Evolutionary conservation across 148 eudicot genomes (phyloP), one percentile per base, ranked within the genome.

Genomic region (Selenicereus undatus): DNA sequence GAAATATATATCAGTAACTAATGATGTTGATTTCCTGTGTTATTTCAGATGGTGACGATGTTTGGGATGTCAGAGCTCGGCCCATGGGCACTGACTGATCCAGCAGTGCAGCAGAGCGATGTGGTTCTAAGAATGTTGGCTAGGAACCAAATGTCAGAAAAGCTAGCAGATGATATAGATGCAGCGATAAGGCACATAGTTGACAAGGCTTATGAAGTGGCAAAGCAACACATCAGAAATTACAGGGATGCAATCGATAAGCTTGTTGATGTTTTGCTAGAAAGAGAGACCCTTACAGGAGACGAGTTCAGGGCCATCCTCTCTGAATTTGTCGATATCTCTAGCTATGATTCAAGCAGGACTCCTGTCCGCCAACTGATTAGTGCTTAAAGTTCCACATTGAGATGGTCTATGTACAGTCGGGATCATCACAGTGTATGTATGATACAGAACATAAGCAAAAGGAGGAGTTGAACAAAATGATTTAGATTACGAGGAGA

Each of bases 21-120:
- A 58, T 58, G 22, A 8, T 60, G 26, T 70, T 42, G 36, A 70
- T 24, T 65, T 24, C 32, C 58, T 21, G 26, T 42, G 24, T 65
- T 51, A 32, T 48, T 74, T 0, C 88, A 93, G 96, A 94, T 92
- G 98, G 98, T 94, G 43, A 91, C 91, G 7, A 85, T 80, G 86
- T 92, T 82, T 76, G 97, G 98, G 75, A 91, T 94, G 98, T 94
- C 97, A 2, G 94, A 94, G 82, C 86, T 94, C 12, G 93, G 97
- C 16, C 98, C 94, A 27, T 92, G 98, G 94, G 85, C 93, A 30
- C 68, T 94, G 65, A 88, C 80, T 17, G 97, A 92, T 82, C 94
- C 93, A 36, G 89, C 88, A 70, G 86, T 80, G n/a, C 94, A 91
- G 58, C 91, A 90, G 81, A 84, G 91, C 80, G 93, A 94, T 76